These are phyloP conservation scores for Coemansia furcata DNA, from an alignment of 192 early-diverging fungal species.

Conservation along the genomic window DNA sequence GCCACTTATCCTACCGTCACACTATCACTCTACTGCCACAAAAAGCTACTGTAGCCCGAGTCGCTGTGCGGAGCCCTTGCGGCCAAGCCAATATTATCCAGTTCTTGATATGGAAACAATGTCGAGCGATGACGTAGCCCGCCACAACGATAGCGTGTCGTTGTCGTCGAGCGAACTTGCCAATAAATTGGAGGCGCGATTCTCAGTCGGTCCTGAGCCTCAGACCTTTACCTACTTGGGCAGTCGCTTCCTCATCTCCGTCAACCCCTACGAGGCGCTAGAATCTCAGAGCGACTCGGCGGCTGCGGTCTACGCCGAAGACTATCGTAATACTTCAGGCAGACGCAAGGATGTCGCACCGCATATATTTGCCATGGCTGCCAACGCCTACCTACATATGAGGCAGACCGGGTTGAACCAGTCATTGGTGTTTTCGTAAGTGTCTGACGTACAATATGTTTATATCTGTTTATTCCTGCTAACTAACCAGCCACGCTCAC, in stretches of 20 bases:
- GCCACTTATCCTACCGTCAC: background rate
- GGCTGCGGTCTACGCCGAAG: slow-evolving; percentile 70
- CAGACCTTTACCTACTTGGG: slow-evolving; percentile 68
- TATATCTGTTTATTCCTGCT: background rate
- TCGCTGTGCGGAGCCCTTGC: background rate
- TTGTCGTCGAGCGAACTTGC: slow-evolving; percentile 39
- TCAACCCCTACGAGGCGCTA: slow-evolving; percentile 64
- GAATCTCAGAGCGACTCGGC: slow-evolving; percentile 60
- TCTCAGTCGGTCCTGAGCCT: slow-evolving; percentile 43
- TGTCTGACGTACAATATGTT: slow-evolving; percentile 1
- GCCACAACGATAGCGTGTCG: slow-evolving; percentile 49
- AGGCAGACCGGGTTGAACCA: slow-evolving; percentile 85
- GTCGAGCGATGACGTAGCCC: slow-evolving; percentile 46
- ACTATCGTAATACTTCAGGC: slow-evolving; percentile 64
- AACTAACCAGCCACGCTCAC: background rate
- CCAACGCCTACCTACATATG: slow-evolving; percentile 87
- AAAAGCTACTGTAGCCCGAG: background rate
- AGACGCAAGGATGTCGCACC: slow-evolving; percentile 57
- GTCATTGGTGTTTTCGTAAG: slow-evolving; percentile 83
- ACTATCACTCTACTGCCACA: background rate
- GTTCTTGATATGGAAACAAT: slow-evolving; percentile 26
- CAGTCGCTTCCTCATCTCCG: slow-evolving; percentile 64
- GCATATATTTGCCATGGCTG: slow-evolving; percentile 83
- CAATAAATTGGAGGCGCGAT: slow-evolving; percentile 56
- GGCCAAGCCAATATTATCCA: background rate